Evolutionary conservation across 495 filamentous ascomycete genomes (phyloP), one percentile per base, ranked within the genome.

Genomic region (Aspergillus taichungensis): DNA sequence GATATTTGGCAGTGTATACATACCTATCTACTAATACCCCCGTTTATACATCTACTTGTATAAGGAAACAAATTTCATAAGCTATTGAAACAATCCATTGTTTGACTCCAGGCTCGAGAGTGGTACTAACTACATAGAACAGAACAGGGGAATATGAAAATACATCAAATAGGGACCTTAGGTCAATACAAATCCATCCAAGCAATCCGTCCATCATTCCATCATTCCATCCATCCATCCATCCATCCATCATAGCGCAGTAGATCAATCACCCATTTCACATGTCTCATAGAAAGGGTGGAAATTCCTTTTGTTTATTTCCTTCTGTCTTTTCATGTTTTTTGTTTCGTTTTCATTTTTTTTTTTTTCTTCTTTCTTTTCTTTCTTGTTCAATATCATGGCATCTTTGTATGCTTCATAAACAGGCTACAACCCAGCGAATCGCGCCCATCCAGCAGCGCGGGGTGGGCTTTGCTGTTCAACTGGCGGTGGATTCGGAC

Each of bases 401-500:
- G 4, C 18, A 24, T 24, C 18, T 24, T 24, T 24, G 4, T 5
- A 34, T 34, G 9, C 2, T 34, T 34, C 32, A 35, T 36, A 13
- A 32, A 38, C 14, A 24, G 13, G 45, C 63, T 52, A 73, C 27
- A 73, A 50, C 6, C 69, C 69, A 3, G 69, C 69, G 53, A 73
- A 73, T 3, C 69, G 60, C 10, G 69, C 68, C 69, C 69, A 73
- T 32, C 69, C 69, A 30, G 69, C 67, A 46, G 69, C 69, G 9
- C 67, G 63, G 30, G 45, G 40, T 6, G 59, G 49, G 0, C 46
- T 39, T 31, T 51, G 30, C 36, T 38, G 54, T 29, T 51, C 42
- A 18, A 38, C 50, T 9, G 34, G 27, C 30, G 37, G 46, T 30
- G 37, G 40, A 33, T 10, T 42, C 30, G 51, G 55, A 8, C 72